phyloP scores from a whole-genome alignment of 805 yeast species.

The Maudiozyma bulderi region DNA sequence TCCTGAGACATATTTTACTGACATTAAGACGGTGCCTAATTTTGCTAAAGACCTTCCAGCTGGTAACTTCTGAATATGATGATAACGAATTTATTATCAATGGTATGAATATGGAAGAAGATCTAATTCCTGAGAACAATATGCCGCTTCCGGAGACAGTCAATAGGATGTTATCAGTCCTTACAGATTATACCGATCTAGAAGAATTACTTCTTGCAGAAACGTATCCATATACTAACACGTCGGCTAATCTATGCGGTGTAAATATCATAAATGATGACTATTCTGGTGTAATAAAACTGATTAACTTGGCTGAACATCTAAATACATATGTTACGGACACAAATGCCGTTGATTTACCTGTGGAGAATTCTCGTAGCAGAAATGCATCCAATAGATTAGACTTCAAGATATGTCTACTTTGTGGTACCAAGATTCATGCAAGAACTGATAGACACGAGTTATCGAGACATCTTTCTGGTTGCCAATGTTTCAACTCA shows the following conservation, averaged over 20 bases:
- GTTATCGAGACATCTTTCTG: conserved; percentile 22
- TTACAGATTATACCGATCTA: conserved; percentile 6
- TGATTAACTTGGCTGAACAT: conserved; percentile 44
- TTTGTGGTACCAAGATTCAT: conserved; percentile 36
- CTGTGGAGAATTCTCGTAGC: conserved; percentile 24
- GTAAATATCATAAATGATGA: conserved; percentile 19
- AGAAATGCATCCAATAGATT: conserved; percentile 28
- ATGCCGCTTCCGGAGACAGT: conserved; percentile 1
- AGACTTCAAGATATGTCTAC: conserved; percentile 38
- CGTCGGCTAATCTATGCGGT: not conserved
- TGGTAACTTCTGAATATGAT: conserved; percentile 20
- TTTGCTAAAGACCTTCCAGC: conserved; percentile 26
- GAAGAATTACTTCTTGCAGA: not conserved
- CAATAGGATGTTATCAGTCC: conserved; percentile 7
- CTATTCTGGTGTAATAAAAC: conserved; percentile 45
- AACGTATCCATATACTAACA: not conserved
- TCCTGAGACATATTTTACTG: conserved; percentile 18
- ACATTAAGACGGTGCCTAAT: conserved; percentile 25
- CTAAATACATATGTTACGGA: conserved; percentile 32
- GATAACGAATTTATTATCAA: conserved; percentile 18
- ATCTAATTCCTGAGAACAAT: not conserved
- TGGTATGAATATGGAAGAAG: conserved; percentile 14
- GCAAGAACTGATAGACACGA: conserved; percentile 24
- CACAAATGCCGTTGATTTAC: conserved; percentile 19
- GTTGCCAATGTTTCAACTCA: conserved; percentile 23